Evolutionary conservation across 1,284 basidiomycete species (phyloP).

Genomic region (Ceratobasidium theobromae): DNA sequence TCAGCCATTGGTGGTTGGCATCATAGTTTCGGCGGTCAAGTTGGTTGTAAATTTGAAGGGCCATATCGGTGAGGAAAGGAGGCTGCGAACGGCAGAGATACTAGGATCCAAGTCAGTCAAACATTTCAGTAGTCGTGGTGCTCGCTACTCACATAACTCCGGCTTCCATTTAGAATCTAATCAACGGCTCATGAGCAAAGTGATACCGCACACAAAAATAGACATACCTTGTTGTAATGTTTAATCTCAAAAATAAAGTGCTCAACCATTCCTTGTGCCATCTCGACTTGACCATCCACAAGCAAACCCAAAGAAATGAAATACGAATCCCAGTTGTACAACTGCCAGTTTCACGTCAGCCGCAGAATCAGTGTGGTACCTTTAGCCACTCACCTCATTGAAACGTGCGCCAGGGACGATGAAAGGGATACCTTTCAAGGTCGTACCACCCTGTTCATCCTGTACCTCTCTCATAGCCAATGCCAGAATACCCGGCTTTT

Average conservation of each 20-base stretch:
- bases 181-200: constrained; percentile 1
- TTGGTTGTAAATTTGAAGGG: constrained; percentile 95
- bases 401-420: constrained; percentile 97
- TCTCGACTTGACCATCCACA: constrained; percentile 88
- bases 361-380: constrained; percentile 40
- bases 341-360: constrained; percentile 46
- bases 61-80: constrained; percentile 98
- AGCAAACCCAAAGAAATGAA: constrained; percentile 93
- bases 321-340: constrained; percentile 93
- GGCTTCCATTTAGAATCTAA: constrained; percentile 46
- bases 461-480: constrained; percentile 94
- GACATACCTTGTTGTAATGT: constrained; percentile 80
- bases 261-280: constrained; percentile 97
- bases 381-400: constrained; percentile 77
- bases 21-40: constrained; percentile 82
- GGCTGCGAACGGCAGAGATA: constrained; percentile 96
- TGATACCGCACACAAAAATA: not conserved
- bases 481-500: constrained; percentile 90
- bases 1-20: constrained; percentile 88
- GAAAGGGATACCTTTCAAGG: constrained; percentile 92
- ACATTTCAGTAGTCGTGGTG: constrained; percentile 45
- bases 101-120: constrained; percentile 58
- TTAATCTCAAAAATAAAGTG: constrained; percentile 99
- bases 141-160: constrained; percentile 40
- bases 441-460: constrained; percentile 72